These are phyloP conservation scores for Hirschioporus abietinus DNA, from an alignment of 768 basidiomycete genomes.

Conservation along the genomic window DNA sequence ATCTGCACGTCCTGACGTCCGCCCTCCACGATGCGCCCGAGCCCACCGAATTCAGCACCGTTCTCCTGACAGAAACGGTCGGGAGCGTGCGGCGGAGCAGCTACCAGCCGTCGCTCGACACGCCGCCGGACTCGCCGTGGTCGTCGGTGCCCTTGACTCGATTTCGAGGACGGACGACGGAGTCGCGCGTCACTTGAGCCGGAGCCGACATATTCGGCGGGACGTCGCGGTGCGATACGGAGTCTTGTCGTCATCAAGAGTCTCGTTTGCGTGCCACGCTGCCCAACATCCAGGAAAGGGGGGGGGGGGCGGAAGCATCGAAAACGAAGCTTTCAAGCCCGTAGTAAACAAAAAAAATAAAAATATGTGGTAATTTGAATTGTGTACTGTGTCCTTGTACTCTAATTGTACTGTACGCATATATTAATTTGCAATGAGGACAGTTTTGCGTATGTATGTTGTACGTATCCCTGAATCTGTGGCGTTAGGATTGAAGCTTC, in stretches of 20 bases:
- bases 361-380: too few species aligned
- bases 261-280: too few species aligned
- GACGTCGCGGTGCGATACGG: too few species aligned
- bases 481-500: neutral
- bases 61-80: neutral
- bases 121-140: neutral
- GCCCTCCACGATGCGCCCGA: neutral
- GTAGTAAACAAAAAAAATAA: too few species aligned
- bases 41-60: neutral
- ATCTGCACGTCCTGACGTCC: neutral
- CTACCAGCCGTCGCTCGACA: neutral
- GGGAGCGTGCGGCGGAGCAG: neutral
- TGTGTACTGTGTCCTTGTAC: too few species aligned
- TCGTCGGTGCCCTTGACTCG: neutral
- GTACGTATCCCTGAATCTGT: neutral
- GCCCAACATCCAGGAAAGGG: too few species aligned
- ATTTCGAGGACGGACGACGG: neutral
- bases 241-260: too few species aligned
- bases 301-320: too few species aligned
- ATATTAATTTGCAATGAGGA: neutral
- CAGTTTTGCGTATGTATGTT: too few species aligned
- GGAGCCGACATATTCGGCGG: too few species aligned
- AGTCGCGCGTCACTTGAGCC: neutral
- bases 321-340: too few species aligned
- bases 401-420: neutral